phyloP scores from a whole-genome alignment of 2,329 filamentous ascomycete genomes.

The Arthrinium phaeospermum region DNA sequence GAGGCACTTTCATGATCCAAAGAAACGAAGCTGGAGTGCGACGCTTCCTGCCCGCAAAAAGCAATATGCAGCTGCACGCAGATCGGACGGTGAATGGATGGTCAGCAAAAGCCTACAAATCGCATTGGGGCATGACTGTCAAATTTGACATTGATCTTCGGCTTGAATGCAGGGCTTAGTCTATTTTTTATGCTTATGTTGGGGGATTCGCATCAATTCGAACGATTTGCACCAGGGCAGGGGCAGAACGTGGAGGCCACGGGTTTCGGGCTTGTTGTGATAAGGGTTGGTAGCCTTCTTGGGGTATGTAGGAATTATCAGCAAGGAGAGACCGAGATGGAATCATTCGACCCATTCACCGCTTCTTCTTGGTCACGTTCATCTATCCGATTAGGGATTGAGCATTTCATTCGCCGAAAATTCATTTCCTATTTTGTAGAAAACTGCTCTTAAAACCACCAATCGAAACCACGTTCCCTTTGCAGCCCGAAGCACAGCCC shows the following conservation, averaged over 20 bases:
- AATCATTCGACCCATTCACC: background rate
- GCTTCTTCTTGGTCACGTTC: background rate
- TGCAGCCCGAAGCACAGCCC: background rate
- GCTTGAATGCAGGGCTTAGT: background rate
- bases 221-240: background rate
- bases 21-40: background rate
- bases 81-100: background rate
- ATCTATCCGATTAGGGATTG: background rate
- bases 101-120: background rate
- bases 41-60: background rate
- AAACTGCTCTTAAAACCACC: background rate
- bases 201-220: background rate
- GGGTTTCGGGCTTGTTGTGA: background rate
- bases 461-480: background rate
- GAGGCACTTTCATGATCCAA: background rate
- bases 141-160: background rate
- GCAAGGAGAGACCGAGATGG: background rate
- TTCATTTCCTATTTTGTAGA: background rate
- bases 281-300: background rate
- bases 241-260: background rate
- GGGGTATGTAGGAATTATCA: background rate
- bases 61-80: conserved; percentile 4
- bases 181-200: background rate
- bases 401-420: background rate
- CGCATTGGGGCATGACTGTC: background rate